These are phyloP conservation scores for Amanita thiersii DNA, from an alignment of 768 basidiomycete species.

Conservation along the genomic window DNA sequence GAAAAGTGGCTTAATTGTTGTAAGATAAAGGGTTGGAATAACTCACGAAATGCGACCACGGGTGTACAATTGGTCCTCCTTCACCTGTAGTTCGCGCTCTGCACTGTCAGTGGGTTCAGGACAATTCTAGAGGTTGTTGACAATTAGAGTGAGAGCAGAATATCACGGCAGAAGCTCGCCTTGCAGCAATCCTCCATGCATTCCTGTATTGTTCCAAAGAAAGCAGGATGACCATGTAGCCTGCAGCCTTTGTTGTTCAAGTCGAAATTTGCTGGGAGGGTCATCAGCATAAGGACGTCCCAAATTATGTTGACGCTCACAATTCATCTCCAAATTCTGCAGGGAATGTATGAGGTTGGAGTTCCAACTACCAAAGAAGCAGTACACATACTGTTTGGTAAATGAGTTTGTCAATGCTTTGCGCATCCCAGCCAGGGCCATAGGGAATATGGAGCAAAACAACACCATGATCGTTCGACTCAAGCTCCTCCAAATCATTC, in stretches of 20 bases:
- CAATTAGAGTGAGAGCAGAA: not conserved
- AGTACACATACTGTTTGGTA: conserved; percentile 42
- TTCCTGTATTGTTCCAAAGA: conserved; percentile 7
- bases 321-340: conserved; percentile 9
- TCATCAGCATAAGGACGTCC: not conserved
- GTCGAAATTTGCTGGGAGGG: conserved; percentile 6
- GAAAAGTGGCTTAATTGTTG: not conserved
- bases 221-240: conserved; percentile 6
- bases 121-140: conserved; percentile 30
- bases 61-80: conserved; percentile 47
- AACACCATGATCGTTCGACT: conserved; percentile 52
- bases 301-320: not conserved
- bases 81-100: conserved; percentile 40
- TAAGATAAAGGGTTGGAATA: not conserved
- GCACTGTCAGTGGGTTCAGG: conserved; percentile 48
- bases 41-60: conserved; percentile 48
- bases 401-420: conserved; percentile 46
- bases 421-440: conserved; percentile 51
- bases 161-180: conserved; percentile 29
- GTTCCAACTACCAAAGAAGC: conserved; percentile 7
- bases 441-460: conserved; percentile 50
- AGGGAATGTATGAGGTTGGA: not conserved
- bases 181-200: conserved; percentile 55
- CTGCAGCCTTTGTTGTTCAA: conserved; percentile 8
- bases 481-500: conserved; percentile 30